Evolutionary conservation across 805 yeast genomes (phyloP), one percentile per base, ranked within the genome.

Genomic region (Hanseniaspora clermontiae): DNA sequence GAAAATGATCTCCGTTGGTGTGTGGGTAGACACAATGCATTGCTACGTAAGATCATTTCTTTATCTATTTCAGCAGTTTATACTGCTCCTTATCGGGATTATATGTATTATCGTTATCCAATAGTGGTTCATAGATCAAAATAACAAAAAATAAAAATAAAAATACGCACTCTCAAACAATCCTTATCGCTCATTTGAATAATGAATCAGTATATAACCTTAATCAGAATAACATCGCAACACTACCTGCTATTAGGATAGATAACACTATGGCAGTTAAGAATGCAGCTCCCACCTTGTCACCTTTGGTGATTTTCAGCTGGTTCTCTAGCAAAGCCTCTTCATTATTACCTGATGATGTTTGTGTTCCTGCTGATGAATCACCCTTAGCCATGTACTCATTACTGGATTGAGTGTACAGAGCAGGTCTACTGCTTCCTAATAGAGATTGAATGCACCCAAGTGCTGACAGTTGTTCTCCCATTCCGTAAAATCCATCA

Each of bases 231-330:
- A 81, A 65, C 90, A 91, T 83, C 96, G 97, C 89, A 37, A 81
- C 73, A 36, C 85, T 77, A 27, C 89, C 81, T 39, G 82, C 87
- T 20, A 82, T 66, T 27, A 88, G 63, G 2, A 75, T 66, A 1
- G 79, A 78, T 60, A 87, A 67, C 1, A 84, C 81, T 6, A 87
- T 68, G 0, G 90, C 95, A 0, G 98, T 91, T 45, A 87, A 68
- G 24, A 90, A 73, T 49, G 95, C 95, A 1, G 97, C 96, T 51
- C 97, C 97, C 1, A 88, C 96, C 63, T 76, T 78, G 65, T 87
- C 96, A 59, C 78, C 80, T 0, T 72, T 67, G 0, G 80, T 72
- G 45, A 89, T 79, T 0, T 67, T 70, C 49, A 83, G 67, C 42
- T 63, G 59, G 52, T 63, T 63, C 61, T 61, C 62, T 58, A 63